These are phyloP conservation scores for Ceratobasidium sp. DNA, from an alignment of 1,284 basidiomycete species.

Conservation along the genomic window DNA sequence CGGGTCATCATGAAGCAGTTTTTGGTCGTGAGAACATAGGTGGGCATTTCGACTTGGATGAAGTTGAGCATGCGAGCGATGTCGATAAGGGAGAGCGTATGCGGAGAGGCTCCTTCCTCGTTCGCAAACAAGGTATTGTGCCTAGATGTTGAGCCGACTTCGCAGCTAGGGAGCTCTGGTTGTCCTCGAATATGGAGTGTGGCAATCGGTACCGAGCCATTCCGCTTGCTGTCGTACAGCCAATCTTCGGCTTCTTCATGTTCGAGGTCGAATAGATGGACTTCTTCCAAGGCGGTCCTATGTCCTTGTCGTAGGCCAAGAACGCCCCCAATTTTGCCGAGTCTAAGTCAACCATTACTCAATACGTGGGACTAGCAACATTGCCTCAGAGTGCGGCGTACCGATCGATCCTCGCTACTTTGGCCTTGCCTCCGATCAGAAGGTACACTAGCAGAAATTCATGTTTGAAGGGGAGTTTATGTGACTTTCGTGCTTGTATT, in stretches of 20 bases:
- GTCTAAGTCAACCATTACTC: not conserved
- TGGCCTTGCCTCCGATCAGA: constrained; percentile 2
- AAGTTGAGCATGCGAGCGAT: constrained; percentile 30
- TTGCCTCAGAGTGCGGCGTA: not conserved
- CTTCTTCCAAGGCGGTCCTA: constrained; percentile 24
- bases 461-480: constrained; percentile 23
- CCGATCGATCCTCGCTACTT: constrained; percentile 23
- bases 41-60: constrained; percentile 31
- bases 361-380: not conserved
- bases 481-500: constrained; percentile 26
- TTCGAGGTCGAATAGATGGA: constrained; percentile 24
- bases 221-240: constrained; percentile 23
- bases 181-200: constrained; percentile 10
- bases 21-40: constrained; percentile 35
- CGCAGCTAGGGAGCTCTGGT: not conserved
- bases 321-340: constrained; percentile 24
- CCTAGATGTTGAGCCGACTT: not conserved
- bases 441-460: constrained; percentile 20
- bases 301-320: constrained; percentile 20
- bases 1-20: constrained; percentile 39
- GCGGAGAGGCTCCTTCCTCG: not conserved
- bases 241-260: constrained; percentile 21
- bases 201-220: constrained; percentile 17
- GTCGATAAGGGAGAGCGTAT: constrained; percentile 18
- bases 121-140: not conserved